Percentiles rank a stretch among this genome's conserved stretches.
Conservation (phyloP, 768 basidiomycete species). For the Tylopilus cervinicoccineus region DNA sequence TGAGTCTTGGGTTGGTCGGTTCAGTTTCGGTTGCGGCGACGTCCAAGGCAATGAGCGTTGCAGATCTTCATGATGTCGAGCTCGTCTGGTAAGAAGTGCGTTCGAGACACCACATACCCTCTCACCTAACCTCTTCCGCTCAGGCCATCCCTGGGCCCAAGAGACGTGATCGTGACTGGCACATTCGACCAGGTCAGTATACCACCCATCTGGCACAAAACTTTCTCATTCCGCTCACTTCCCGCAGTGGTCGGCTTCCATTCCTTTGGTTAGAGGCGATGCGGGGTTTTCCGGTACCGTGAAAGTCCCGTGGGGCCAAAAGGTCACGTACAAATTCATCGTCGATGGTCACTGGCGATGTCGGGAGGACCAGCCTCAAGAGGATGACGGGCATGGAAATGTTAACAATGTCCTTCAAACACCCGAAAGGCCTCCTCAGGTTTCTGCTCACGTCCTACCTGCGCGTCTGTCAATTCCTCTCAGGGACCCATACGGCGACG, state of each 20-base stretch:
- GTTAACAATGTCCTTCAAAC: constrained; percentile 64
- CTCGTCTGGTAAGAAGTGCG: constrained; percentile 46
- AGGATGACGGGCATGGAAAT: constrained; percentile 59
- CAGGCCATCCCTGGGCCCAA: constrained; percentile 59
- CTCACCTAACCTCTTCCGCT: constrained; percentile 7
- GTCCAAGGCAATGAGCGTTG: constrained; percentile 27
- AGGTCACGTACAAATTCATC: constrained; percentile 72
- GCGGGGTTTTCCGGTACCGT: constrained; percentile 54
- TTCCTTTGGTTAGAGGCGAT: constrained; percentile 48
- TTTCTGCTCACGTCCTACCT: neutral
- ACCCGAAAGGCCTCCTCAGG: constrained; percentile 44
- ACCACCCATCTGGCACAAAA: neutral
- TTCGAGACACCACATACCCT: constrained; percentile 10
- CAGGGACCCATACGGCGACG: constrained; percentile 9
- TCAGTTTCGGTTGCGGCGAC: constrained; percentile 19
- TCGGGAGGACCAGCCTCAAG: constrained; percentile 52
- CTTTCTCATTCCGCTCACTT: constrained; percentile 5
- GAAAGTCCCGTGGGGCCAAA: constrained; percentile 57
- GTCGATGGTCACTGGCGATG: constrained; percentile 70
- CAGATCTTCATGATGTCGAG: constrained; percentile 46
- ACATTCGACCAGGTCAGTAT: constrained; percentile 69
- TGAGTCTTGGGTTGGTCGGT: constrained; percentile 1
- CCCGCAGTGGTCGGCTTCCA: constrained; percentile 57
- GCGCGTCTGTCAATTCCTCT: constrained; percentile 15
- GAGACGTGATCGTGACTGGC: constrained; percentile 65